These are phyloP conservation scores for Phaeoacremonium minimum DNA, from an alignment of 2,329 filamentous ascomycete genomes.

Conservation along the genomic window DNA sequence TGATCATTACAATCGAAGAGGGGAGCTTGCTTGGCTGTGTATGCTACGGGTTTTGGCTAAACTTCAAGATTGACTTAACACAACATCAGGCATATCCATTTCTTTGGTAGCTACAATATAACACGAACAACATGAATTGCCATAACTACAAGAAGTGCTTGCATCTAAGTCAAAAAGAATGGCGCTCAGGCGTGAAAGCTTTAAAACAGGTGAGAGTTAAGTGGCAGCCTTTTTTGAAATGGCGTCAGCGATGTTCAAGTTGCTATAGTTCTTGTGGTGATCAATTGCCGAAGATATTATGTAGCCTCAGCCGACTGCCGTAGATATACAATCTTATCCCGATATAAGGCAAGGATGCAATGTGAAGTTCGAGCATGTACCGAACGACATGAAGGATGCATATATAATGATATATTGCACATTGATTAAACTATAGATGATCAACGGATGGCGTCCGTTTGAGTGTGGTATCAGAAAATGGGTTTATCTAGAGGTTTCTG, in stretches of 20 bases:
- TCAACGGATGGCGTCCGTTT: too few species aligned
- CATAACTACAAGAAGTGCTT: too few species aligned
- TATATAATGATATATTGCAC: not conserved
- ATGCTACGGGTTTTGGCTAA: not conserved
- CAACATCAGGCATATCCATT: not conserved
- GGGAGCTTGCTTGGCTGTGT: not conserved
- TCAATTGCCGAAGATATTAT: not conserved
- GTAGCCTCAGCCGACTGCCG: not conserved
- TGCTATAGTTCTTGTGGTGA: not conserved
- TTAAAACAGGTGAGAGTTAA: too few species aligned
- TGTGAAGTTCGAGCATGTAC: not conserved
- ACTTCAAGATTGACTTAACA: constrained; percentile 6
- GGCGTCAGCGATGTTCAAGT: not conserved
- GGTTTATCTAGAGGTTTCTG: too few species aligned
- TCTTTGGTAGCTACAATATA: too few species aligned
- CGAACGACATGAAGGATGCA: not conserved
- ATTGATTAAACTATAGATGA: not conserved
- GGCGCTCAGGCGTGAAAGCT: too few species aligned
- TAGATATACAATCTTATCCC: not conserved
- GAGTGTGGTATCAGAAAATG: too few species aligned
- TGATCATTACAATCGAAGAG: not conserved
- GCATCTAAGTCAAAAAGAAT: too few species aligned
- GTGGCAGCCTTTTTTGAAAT: not conserved
- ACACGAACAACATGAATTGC: too few species aligned
- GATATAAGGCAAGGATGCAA: not conserved